phyloP scores from a whole-genome alignment of 2,329 filamentous ascomycete genomes.

The Diaporthe sp. region DNA sequence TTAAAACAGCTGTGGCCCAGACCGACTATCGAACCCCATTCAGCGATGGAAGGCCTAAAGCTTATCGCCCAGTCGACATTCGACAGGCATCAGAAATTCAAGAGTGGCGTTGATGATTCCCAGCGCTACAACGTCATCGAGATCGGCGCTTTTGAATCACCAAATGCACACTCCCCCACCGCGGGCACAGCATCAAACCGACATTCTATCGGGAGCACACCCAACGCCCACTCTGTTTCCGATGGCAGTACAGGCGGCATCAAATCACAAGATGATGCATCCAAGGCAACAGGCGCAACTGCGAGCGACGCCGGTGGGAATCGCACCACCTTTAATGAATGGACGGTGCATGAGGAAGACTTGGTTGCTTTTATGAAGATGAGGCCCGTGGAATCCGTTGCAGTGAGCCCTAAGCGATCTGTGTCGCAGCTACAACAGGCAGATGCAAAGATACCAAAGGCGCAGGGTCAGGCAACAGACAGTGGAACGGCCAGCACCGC shows the following conservation, averaged over 20 bases:
- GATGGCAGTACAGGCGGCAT: not conserved
- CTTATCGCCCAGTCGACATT: slow-evolving; percentile 41
- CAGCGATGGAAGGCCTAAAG: slow-evolving; percentile 39
- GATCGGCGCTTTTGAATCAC: slow-evolving; percentile 38
- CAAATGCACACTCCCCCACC: not conserved
- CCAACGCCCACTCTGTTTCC: not conserved
- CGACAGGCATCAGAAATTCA: slow-evolving; percentile 40
- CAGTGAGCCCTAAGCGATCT: not conserved
- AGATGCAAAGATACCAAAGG: slow-evolving; percentile 20
- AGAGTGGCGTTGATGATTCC: slow-evolving; percentile 16
- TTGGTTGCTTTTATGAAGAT: slow-evolving; percentile 40
- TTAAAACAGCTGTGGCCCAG: no score
- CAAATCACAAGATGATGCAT: slow-evolving; percentile 7
- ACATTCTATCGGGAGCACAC: slow-evolving; percentile 24
- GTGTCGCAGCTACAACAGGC: not conserved
- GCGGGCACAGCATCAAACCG: slow-evolving; percentile 14
- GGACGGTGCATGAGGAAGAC: slow-evolving; percentile 41
- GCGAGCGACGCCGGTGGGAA: not conserved
- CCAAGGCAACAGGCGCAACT: not conserved
- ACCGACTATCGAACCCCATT: not conserved
- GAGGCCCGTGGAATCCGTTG: slow-evolving; percentile 29
- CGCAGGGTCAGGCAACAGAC: not conserved
- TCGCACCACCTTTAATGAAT: slow-evolving; percentile 38
- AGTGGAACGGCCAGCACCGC: slow-evolving; percentile 17
- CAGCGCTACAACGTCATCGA: slow-evolving; percentile 41